A percentile compares a stretch with the other conserved stretches of the same genome.
Conservation (phyloP, 139 green algal species). For the Ettlia oleoabundans region DNA sequence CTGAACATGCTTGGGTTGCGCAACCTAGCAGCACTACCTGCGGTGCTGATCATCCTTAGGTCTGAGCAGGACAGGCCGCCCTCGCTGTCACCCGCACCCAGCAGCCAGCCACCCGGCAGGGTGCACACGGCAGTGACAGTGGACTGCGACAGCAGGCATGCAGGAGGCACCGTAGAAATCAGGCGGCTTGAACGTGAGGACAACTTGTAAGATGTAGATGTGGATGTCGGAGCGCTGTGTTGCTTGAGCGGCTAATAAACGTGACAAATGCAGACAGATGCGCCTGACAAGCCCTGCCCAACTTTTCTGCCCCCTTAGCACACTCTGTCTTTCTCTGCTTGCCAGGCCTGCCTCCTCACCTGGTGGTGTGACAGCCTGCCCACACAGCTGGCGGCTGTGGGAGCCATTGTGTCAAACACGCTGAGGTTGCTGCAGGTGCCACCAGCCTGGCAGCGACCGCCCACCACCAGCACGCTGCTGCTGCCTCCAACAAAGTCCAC, state of each 20-base stretch:
- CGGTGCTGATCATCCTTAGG: conserved; percentile 70
- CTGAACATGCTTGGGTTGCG: no score
- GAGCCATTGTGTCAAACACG: conserved; percentile 74
- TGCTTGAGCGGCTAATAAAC: no score
- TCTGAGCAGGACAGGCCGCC: conserved; percentile 68
- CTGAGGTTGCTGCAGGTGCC: conserved; percentile 60
- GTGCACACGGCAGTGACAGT: conserved; percentile 44
- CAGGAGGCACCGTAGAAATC: no score
- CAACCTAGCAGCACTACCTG: no score
- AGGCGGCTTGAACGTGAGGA: no score
- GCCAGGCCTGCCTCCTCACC: no score
- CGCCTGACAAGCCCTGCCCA: no score
- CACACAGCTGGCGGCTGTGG: conserved; percentile 39
- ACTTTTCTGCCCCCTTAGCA: no score
- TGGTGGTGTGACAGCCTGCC: conserved; percentile 51
- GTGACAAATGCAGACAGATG: background rate
- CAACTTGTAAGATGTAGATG: no score
- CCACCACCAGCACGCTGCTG: conserved; percentile 72
- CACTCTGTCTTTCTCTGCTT: no score
- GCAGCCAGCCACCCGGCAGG: conserved; percentile 59
- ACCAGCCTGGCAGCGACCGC: conserved; percentile 22
- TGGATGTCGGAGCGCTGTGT: no score
- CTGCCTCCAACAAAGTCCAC: conserved; percentile 70
- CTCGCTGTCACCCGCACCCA: conserved; percentile 70
- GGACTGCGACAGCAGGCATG: conserved; percentile 48